Evolutionary conservation across 192 early-diverging fungal genomes (phyloP).

Genomic region (Coemansia sp.): DNA sequence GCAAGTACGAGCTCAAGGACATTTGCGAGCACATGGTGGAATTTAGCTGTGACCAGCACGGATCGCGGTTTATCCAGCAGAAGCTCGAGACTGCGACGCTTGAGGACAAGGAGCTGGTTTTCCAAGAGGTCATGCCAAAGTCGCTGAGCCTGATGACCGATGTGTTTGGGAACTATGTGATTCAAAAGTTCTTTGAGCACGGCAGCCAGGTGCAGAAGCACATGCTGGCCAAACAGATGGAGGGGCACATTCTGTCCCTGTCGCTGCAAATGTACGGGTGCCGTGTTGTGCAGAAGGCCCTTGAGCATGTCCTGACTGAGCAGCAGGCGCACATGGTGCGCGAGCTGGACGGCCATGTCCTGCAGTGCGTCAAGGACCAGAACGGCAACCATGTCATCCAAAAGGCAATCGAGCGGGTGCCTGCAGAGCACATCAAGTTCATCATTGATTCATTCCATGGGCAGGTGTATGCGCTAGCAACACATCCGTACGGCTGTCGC

Average conservation of each 20-base stretch:
- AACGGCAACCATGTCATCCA: conserved; percentile 99
- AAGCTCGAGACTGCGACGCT: conserved; percentile 89
- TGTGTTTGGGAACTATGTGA: conserved; percentile 99
- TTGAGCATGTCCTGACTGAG: conserved; percentile 89
- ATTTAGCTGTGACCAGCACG: conserved; percentile 98
- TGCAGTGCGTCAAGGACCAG: conserved; percentile 99
- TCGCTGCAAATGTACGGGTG: conserved; percentile 99
- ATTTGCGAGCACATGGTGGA: conserved; percentile 93
- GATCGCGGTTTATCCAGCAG: conserved; percentile 98
- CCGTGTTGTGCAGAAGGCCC: conserved; percentile 97
- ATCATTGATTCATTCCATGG: conserved; percentile 98
- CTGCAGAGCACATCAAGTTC: conserved; percentile 89
- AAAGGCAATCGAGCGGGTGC: conserved; percentile 97
- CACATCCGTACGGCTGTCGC: conserved; percentile 97
- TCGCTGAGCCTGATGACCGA: conserved; percentile 96
- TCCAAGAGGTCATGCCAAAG: conserved; percentile 91
- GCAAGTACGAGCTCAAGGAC: conserved; percentile 96
- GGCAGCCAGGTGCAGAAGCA: conserved; percentile 93
- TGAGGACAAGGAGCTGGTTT: conserved; percentile 96
- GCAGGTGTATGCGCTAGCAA: conserved; percentile 93
- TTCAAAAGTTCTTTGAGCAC: conserved; percentile 99
- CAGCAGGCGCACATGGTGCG: conserved; percentile 89
- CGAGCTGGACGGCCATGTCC: conserved; percentile 92
- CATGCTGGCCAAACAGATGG: conserved; percentile 91
- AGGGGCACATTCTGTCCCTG: conserved; percentile 89